Conservation (phyloP, 768 basidiomycete species). For the Lactarius indigo region DNA sequence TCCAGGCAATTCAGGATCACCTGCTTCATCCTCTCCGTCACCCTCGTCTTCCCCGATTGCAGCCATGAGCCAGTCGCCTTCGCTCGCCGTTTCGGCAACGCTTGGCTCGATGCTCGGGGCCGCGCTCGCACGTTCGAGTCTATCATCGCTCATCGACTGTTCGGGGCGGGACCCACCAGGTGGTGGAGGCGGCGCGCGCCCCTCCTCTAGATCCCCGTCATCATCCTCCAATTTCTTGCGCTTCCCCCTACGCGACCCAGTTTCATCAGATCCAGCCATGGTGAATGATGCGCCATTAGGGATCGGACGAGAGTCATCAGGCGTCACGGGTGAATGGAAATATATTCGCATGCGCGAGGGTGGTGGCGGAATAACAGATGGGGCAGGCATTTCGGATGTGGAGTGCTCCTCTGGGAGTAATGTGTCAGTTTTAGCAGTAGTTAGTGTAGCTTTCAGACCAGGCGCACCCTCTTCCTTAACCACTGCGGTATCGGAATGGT, state of each 20-base stretch:
- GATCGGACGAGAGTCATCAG: slow-evolving; percentile 76
- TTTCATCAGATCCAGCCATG: slow-evolving; percentile 47
- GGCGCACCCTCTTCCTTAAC: slow-evolving; percentile 6
- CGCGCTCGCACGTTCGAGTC: slow-evolving; percentile 54
- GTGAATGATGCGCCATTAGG: slow-evolving; percentile 51
- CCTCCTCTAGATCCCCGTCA: slow-evolving; percentile 75
- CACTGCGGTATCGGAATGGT: slow-evolving; percentile 3
- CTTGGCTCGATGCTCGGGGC: slow-evolving; percentile 74
- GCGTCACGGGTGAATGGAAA: slow-evolving; percentile 85
- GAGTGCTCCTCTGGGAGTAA: background rate
- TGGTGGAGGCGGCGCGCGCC: slow-evolving; percentile 63
- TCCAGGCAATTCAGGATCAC: slow-evolving; percentile 22
- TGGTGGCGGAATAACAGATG: slow-evolving; percentile 39
- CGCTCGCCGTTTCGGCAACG: slow-evolving; percentile 57
- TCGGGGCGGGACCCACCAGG: slow-evolving; percentile 39
- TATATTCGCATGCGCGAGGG: slow-evolving; percentile 87
- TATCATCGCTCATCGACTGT: slow-evolving; percentile 48
- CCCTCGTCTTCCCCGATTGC: slow-evolving; percentile 74
- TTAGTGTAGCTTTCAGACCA: slow-evolving; percentile 6
- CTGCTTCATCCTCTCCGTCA: slow-evolving; percentile 39
- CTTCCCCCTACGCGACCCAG: slow-evolving; percentile 65
- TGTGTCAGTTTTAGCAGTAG: background rate
- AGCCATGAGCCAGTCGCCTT: slow-evolving; percentile 87
- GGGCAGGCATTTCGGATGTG: slow-evolving; percentile 27
- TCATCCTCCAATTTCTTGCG: slow-evolving; percentile 89